These are phyloP conservation scores for Trichoderma asperelloides DNA, from an alignment of 495 filamentous ascomycete species.

Conservation along the genomic window DNA sequence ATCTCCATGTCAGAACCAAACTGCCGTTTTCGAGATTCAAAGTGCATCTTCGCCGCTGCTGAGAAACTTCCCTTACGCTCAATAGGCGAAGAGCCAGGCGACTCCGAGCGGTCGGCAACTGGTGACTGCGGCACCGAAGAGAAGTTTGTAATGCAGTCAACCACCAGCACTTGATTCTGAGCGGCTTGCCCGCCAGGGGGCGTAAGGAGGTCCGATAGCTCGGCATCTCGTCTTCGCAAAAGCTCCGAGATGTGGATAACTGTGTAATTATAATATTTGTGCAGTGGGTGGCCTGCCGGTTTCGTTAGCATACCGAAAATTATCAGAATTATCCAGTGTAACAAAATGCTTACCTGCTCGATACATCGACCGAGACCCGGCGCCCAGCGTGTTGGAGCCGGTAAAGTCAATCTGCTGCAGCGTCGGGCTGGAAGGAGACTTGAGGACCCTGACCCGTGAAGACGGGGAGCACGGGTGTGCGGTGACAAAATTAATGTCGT, in stretches of 20 bases:
- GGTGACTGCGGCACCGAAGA: constrained; percentile 30
- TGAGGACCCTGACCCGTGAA: constrained; percentile 38
- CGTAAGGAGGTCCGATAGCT: constrained; percentile 33
- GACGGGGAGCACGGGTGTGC: constrained; percentile 56
- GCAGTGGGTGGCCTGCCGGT: constrained; percentile 51
- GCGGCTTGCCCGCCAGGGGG: constrained; percentile 17
- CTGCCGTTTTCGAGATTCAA: constrained; percentile 40
- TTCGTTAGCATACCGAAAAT: constrained; percentile 13
- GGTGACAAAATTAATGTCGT: constrained; percentile 59
- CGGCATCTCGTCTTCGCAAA: constrained; percentile 29
- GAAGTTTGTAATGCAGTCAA: constrained; percentile 46
- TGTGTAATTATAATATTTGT: constrained; percentile 51
- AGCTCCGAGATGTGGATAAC: constrained; percentile 45
- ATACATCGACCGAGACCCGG: constrained; percentile 9
- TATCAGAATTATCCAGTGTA: background rate
- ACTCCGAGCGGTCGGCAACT: constrained; percentile 22
- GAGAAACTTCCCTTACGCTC: constrained; percentile 8
- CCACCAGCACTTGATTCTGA: constrained; percentile 35
- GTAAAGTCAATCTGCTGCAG: constrained; percentile 42
- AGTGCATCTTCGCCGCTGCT: constrained; percentile 37
- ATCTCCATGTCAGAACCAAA: constrained; percentile 52
- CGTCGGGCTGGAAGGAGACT: constrained; percentile 39
- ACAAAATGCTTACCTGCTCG: background rate
- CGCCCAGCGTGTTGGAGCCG: constrained; percentile 14
- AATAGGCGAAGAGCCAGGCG: constrained; percentile 5